Base-by-base conservation (phyloP, 2,329 filamentous ascomycete species). In the Stemphylium beticola region DNA sequence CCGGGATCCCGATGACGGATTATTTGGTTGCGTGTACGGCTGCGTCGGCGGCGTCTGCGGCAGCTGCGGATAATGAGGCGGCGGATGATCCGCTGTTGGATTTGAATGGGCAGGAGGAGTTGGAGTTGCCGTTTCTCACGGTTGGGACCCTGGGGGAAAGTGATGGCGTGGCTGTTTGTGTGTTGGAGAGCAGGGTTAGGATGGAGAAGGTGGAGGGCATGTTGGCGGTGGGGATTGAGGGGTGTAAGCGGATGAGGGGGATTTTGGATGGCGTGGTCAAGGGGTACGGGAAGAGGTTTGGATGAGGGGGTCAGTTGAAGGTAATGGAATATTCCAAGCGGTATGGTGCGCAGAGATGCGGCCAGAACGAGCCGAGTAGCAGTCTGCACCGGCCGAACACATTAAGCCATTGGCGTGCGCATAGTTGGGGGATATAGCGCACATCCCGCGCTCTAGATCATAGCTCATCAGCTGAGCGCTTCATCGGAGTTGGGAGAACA, bases 1-100 rank as follows among this genome's bases (percentile, higher is more conserved):
- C 95, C 0, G 95, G 95, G 47, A 89, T 99, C 17, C 95, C 95
- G 20, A 97, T 98, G 93, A 87, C 87, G 2, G 92, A 96, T 72
- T 96, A 97, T 72, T 85, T 98, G 2, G 87, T 88, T 18, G 92
- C 93, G 5, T 96, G 91, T 77, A 96, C 93, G 0, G 90, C 92
- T 0, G 95, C 93, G 4, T 90, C 88, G 12, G 91, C 89, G 0
- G 87, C 87, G 0, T 61, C 58, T n/a, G 84, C 86, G 0, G 61
- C 60, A 8, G 65, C 66, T 4, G 70, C 56, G 1, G 80, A 82
- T 55, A 85, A 85, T 51, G 87, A 90, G 68, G 89, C 90, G 55
- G 74, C 73, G 3, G 89, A 89, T 10, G 91, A 96, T 67, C 91
- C 91, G 2, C 75, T 96, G 53, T 80, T 96, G 49, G 91, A 96